phyloP scores from a whole-genome alignment of 2,329 filamentous ascomycete genomes.

The Colletotrichum phormii region DNA sequence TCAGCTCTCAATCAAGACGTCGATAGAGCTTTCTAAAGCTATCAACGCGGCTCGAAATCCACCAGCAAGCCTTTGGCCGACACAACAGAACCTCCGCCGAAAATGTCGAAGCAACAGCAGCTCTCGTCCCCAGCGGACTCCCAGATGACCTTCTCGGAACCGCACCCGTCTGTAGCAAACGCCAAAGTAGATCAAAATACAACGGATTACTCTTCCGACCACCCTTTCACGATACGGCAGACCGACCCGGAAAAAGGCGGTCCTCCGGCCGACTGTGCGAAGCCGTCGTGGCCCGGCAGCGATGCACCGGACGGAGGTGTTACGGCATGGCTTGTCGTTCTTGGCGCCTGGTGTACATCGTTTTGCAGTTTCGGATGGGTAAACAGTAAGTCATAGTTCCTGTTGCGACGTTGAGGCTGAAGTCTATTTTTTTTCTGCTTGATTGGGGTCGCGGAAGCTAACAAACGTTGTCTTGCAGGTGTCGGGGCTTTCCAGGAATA shows the following conservation, averaged over 20 bases:
- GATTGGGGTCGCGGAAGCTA: not conserved
- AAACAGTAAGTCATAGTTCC: constrained; percentile 41
- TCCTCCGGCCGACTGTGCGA: not conserved
- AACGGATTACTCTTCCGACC: constrained; percentile 26
- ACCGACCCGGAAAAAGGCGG: constrained; percentile 15
- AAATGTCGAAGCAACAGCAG: constrained; percentile 13
- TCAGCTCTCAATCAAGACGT: not conserved
- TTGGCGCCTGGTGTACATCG: constrained; percentile 53
- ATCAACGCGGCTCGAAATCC: not conserved
- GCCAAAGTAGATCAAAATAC: constrained; percentile 13
- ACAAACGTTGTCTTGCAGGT: constrained; percentile 39
- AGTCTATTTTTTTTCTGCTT: not conserved
- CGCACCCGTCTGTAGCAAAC: not conserved
- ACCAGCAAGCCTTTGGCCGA: not conserved
- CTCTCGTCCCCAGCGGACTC: constrained; percentile 20
- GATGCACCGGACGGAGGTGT: constrained; percentile 44
- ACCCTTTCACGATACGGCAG: constrained; percentile 1
- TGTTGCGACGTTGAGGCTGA: constrained; percentile 5
- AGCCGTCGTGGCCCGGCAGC: constrained; percentile 12
- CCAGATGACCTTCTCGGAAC: constrained; percentile 22
- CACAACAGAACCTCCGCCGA: not conserved
- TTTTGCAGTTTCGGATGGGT: constrained; percentile 56
- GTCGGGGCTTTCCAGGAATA: constrained; percentile 69
- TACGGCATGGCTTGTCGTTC: constrained; percentile 52
- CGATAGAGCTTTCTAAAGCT: not conserved